Base-by-base conservation (phyloP, 768 basidiomycete species). In the Suillus plorans region DNA sequence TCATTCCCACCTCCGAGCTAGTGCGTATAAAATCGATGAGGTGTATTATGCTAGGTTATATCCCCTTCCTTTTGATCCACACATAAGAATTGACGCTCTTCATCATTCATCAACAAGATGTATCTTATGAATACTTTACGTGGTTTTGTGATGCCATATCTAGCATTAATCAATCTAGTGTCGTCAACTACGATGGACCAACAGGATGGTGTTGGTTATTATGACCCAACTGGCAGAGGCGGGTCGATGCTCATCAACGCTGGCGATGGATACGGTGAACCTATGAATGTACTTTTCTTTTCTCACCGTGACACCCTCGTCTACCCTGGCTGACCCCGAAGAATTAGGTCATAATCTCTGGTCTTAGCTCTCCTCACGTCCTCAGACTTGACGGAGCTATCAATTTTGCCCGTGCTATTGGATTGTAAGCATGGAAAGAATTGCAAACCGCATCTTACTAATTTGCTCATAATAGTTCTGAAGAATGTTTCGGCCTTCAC, bases 311-410 rank as follows among this genome's bases (percentile, higher is more conserved):
- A 53, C 5, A 14, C 6, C 5, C 25, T 37, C 37, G 14, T n/a
- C 25, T 45, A 44, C 25, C 37, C 20, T 58, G 58, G 50, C 20
- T 41, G 16, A 20, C 53, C 47, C 50, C 42, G 25, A 42, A 20
- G n/a, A 18, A 20, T 13, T 50, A 84, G 82, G 80, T 90, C 55
- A 89, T 91, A 67, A 82, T 91, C 62, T 91, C 89, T 2, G 88
- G 84, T 0, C 68, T 81, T 49, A 90, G 88, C 69, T 87, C 87
- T 9, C 76, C 84, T 0, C 76, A 25, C 0, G 85, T 90, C 18
- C 80, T 89, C 60, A 87, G 84, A 0, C 80, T 86, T 62, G 67
- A 74, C 34, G 88, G 89, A 0, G 71, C 89, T 58, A 50, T 86
- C 53, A 88, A 88, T 68, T 90, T 80, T 69, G 88, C 86, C 0